Conservation (phyloP, 1,284 basidiomycete species). For the Leucoagaricus sp. region DNA sequence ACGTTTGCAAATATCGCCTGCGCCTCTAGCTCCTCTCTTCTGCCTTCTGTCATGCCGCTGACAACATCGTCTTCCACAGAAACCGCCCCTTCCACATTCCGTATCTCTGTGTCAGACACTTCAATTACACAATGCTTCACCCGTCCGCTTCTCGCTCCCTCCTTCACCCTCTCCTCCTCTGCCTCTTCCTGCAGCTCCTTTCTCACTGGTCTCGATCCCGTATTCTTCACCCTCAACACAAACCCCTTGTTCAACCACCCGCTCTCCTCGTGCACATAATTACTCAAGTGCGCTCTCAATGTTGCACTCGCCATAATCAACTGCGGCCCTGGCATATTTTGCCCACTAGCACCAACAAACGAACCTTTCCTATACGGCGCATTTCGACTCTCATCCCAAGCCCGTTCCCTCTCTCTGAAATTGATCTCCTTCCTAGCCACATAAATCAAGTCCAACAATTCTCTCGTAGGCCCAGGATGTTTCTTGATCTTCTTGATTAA, state of each 20-base stretch:
- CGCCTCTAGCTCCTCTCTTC: slow-evolving; percentile 19
- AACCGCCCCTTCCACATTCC: slow-evolving; percentile 48
- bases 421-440: slow-evolving; percentile 30
- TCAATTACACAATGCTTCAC: slow-evolving; percentile 63
- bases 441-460: slow-evolving; percentile 60
- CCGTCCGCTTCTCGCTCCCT: slow-evolving; percentile 20
- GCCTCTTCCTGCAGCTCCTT: slow-evolving; percentile 7
- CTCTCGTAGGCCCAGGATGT: slow-evolving; percentile 60
- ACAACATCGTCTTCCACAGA: slow-evolving; percentile 20
- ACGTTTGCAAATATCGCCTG: slow-evolving; percentile 3
- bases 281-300: slow-evolving; percentile 53
- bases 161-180: slow-evolving; percentile 10
- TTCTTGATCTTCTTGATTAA: slow-evolving; percentile 42
- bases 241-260: slow-evolving; percentile 54
- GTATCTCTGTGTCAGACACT: slow-evolving; percentile 52
- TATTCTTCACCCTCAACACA: slow-evolving; percentile 42
- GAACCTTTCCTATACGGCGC: slow-evolving; percentile 17
- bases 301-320: slow-evolving; percentile 72
- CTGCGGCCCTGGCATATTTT: slow-evolving; percentile 45
- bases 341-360: neutral
- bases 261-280: slow-evolving; percentile 51
- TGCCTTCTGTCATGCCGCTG: slow-evolving; percentile 11
- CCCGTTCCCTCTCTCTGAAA: slow-evolving; percentile 22
- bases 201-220: slow-evolving; percentile 17
- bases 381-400: slow-evolving; percentile 14